These are phyloP conservation scores for Leccinum longicurvipes DNA, from an alignment of 768 basidiomycete species.

Conservation along the genomic window DNA sequence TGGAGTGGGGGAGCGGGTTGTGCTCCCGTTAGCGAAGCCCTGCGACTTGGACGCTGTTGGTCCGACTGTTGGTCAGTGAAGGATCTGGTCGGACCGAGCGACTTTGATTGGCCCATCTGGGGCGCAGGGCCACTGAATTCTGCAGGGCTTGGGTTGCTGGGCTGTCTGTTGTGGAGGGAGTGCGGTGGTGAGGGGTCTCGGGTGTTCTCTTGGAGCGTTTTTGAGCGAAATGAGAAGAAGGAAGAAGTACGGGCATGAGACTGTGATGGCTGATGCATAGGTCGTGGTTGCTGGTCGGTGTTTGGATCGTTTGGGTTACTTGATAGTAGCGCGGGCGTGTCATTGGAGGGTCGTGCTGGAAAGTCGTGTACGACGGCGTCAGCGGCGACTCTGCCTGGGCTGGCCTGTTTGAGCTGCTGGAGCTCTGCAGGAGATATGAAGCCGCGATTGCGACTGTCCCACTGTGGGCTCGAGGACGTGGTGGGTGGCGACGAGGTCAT, in stretches of 20 bases:
- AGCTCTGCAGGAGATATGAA: constrained; percentile 34
- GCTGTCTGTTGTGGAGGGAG: constrained; percentile 13
- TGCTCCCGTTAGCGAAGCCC: constrained; percentile 14
- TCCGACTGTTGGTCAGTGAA: constrained; percentile 19
- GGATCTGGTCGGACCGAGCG: constrained; percentile 28
- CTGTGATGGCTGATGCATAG: constrained; percentile 25
- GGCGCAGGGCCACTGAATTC: constrained; percentile 26
- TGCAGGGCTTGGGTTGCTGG: constrained; percentile 14
- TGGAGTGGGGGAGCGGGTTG: constrained; percentile 50
- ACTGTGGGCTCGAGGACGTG: constrained; percentile 33
- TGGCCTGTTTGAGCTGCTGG: constrained; percentile 33
- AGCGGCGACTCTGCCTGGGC: constrained; percentile 25
- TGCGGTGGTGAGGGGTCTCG: constrained; percentile 15
- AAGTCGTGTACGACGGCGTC: constrained; percentile 32
- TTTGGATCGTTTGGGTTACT: constrained; percentile 16
- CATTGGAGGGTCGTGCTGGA: constrained; percentile 27
- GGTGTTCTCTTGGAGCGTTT: constrained; percentile 28
- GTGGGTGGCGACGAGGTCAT: constrained; percentile 3
- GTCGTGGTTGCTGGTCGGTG: constrained; percentile 21
- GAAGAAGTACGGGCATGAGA: constrained; percentile 57
- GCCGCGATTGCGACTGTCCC: constrained; percentile 34
- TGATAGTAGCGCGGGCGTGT: constrained; percentile 5
- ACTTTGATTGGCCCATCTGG: constrained; percentile 33
- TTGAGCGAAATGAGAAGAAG: constrained; percentile 60
- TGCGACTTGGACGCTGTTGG: constrained; percentile 23